Evolutionary conservation across 2,329 filamentous ascomycete species (phyloP), one percentile per base, ranked within the genome.

Genomic region (Aureobasidium melanogenum): DNA sequence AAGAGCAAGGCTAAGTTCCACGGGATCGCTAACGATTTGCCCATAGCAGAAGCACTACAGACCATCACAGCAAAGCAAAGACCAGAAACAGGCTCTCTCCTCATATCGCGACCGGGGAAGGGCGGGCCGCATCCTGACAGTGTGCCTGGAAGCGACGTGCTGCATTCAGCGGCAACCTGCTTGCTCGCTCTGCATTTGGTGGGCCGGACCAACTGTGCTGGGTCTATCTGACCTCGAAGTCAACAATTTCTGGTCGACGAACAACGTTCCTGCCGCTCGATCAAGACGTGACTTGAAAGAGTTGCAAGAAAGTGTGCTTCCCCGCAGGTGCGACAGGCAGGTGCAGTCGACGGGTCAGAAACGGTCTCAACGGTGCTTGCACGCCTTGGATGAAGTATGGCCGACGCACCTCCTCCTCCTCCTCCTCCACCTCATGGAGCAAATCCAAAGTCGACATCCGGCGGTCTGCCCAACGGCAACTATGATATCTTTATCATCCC

Each of bases 401-500:
- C 46, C 32, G 46, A 52, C 26, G 17, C 22, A 36, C 38, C 58
- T 5, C 91, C 91, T 66, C 91, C 90, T 66, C 91, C 90, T 67
- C 89, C 88, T 66, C 91, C 89, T 66, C 91, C 91, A 71, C 91
- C 90, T 65, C 91, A 96, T 77, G 91, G 91, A 75, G 82, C 85
- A 70, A 87, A 85, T 67, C 88, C 90, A 54, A 87, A 87, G 73
- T 81, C 84, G 56, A 80, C 84, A 39, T 71, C 73, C n/a, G 78
- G 79, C 28, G 88, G 88, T 61, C 79, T 97, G 51, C 93, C 93
- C 2, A 82, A 88, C 1, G 92, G 93, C 60, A 95, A 94, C 72
- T 97, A 96, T 75, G 93, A 97, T 78, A 96, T 97, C 71, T 97
- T 97, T 77, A 88, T 97, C 72, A 92, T 97, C 69, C 93, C 93